phyloP scores from a whole-genome alignment of 2,329 filamentous ascomycete species.

The Phaeophleospora eucalypticola region DNA sequence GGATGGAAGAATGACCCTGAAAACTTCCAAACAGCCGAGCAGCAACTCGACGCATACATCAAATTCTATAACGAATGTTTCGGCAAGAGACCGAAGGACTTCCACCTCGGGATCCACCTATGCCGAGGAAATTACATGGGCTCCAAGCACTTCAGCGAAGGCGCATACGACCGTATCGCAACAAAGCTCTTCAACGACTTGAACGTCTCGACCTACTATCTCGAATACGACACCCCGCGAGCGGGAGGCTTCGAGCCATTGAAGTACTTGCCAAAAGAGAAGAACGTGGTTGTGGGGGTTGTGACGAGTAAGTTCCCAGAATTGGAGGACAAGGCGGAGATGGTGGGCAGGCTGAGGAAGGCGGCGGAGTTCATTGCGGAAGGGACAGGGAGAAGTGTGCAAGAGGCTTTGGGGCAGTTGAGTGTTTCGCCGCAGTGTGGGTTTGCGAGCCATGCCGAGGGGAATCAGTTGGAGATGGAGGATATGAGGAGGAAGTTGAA shows the following conservation, averaged over 20 bases:
- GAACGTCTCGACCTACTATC: conserved; percentile 34
- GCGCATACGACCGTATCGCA: conserved; percentile 46
- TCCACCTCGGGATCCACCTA: conserved; percentile 73
- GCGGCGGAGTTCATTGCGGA: conserved; percentile 65
- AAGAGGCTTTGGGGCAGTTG: conserved; percentile 64
- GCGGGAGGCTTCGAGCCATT: conserved; percentile 48
- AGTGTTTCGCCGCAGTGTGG: conserved; percentile 61
- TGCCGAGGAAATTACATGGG: conserved; percentile 54
- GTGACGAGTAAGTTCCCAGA: conserved; percentile 46
- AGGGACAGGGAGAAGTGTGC: conserved; percentile 60
- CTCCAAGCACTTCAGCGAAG: conserved; percentile 45
- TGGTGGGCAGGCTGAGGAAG: conserved; percentile 44
- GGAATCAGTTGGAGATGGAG: conserved; percentile 55
- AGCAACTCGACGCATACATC: conserved; percentile 72
- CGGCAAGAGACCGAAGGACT: conserved; percentile 58
- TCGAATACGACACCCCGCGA: conserved; percentile 45
- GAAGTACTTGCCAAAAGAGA: conserved; percentile 42
- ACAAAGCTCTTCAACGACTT: conserved; percentile 34
- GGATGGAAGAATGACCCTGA: conserved; percentile 65
- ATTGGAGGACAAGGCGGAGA: conserved; percentile 44
- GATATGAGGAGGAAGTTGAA: conserved; percentile 71
- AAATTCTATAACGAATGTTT: conserved; percentile 68
- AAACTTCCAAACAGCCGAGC: conserved; percentile 65
- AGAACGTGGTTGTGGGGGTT: conserved; percentile 46
- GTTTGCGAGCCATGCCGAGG: conserved; percentile 65